Percentiles rank a stretch among this genome's conserved stretches.
Evolutionary conservation across 176 grass and related monocot species (phyloP).

Genomic region (maize (Zea mays)): Zm-B73-REFERENCE-NAM-5.0 NC_050101.1:75661501-75662000

Average conservation of each 20-base stretch:
- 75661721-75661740: constrained; percentile 16
- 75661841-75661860: not conserved
- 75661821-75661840: not conserved
- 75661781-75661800: not conserved
- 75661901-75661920: constrained; percentile 44
- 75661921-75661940: constrained; percentile 54
- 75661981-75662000: constrained; percentile 50
- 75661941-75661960: constrained; percentile 52
- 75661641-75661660: not conserved
- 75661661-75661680: not conserved
- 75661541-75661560: no score
- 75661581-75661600: not conserved
- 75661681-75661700: not conserved
- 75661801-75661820: not conserved
- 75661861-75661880: constrained; percentile 1
- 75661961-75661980: constrained; percentile 51
- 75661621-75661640: not conserved
- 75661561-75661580: no score
- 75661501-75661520: no score
- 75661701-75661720: constrained; percentile 1
- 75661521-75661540: no score
- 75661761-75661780: not conserved
- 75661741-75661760: not conserved
- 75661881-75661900: not conserved
- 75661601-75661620: constrained; percentile 1